Percentiles rank a stretch among this genome's conserved stretches.
Evolutionary conservation across 2,329 filamentous ascomycete species (phyloP).

Genomic region (Fusarium abutilonis): DNA sequence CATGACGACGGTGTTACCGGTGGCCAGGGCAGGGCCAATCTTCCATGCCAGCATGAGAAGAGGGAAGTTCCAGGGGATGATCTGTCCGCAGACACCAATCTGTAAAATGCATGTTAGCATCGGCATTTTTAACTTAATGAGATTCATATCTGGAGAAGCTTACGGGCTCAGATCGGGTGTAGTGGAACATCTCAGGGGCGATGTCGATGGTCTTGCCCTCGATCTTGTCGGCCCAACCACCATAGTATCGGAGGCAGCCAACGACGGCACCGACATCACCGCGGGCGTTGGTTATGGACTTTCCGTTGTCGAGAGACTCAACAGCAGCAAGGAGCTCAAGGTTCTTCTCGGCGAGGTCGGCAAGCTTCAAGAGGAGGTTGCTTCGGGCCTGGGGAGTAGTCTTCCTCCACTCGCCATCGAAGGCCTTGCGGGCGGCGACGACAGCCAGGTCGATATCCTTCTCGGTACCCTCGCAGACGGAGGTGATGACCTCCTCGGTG

Average conservation of each 20-base stretch:
- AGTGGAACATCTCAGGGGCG: conserved; percentile 80
- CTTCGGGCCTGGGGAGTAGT: conserved; percentile 77
- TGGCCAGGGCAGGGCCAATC: conserved; percentile 77
- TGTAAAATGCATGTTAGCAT: conserved; percentile 33
- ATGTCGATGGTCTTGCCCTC: conserved; percentile 88
- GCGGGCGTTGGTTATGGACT: conserved; percentile 79
- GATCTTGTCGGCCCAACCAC: conserved; percentile 92
- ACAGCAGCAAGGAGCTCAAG: conserved; percentile 78
- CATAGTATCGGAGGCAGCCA: conserved; percentile 77
- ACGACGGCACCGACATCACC: conserved; percentile 76
- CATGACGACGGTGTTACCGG: conserved; percentile 76
- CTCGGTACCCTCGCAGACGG: conserved; percentile 85
- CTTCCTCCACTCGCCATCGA: conserved; percentile 76
- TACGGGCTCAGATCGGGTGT: conserved; percentile 79
- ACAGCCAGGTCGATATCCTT: conserved; percentile 87
- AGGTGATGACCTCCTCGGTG: conserved; percentile 84
- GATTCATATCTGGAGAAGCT: conserved; percentile 41
- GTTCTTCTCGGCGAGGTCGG: conserved; percentile 83
- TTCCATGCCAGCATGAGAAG: conserved; percentile 86
- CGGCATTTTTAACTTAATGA: background rate
- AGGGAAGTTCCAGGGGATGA: conserved; percentile 91
- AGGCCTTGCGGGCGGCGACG: conserved; percentile 84
- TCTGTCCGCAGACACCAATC: conserved; percentile 83
- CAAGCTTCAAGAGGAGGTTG: conserved; percentile 76
- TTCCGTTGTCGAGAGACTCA: conserved; percentile 89